These are phyloP conservation scores for Coemansia pectinata DNA, from an alignment of 192 early-diverging fungal species.

Conservation along the genomic window DNA sequence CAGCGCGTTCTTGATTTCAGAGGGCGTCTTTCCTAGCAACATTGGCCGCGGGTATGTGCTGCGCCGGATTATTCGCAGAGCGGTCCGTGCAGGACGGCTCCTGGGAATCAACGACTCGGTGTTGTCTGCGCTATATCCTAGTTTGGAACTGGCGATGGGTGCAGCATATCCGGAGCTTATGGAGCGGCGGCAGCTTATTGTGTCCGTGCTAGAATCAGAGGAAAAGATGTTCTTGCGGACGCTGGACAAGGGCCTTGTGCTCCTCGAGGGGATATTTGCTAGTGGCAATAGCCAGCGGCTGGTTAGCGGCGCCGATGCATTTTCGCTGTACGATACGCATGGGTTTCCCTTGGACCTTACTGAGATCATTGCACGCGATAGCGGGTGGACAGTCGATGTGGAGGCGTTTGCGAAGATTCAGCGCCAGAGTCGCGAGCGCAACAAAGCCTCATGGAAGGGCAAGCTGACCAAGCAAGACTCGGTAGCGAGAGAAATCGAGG, in stretches of 20 bases:
- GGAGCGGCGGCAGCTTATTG: constrained; percentile 70
- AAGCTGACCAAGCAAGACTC: constrained; percentile 59
- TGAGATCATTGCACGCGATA: constrained; percentile 94
- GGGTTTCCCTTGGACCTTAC: constrained; percentile 98
- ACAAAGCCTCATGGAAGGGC: constrained; percentile 58
- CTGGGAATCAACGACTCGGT: constrained; percentile 83
- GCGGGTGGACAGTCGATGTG: constrained; percentile 81
- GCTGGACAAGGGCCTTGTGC: constrained; percentile 88
- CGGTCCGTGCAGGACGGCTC: constrained; percentile 84
- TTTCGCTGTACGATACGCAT: constrained; percentile 96
- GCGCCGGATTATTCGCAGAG: constrained; percentile 92
- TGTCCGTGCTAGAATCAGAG: constrained; percentile 89
- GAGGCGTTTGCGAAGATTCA: constrained; percentile 75
- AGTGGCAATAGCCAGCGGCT: constrained; percentile 44
- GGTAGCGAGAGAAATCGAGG: constrained; percentile 81
- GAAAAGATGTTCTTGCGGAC: constrained; percentile 89
- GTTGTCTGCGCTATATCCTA: constrained; percentile 88
- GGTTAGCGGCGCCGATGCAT: constrained; percentile 84
- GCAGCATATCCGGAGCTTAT: constrained; percentile 88
- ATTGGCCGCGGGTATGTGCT: constrained; percentile 99
- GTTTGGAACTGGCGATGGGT: constrained; percentile 87
- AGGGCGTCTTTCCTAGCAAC: constrained; percentile 93
- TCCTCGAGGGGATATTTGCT: constrained; percentile 78
- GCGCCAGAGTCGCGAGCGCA: constrained; percentile 73
- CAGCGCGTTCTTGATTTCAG: constrained; percentile 90